Base-by-base conservation (phyloP, 805 yeast genomes). In the Candida nitratophila region DNA sequence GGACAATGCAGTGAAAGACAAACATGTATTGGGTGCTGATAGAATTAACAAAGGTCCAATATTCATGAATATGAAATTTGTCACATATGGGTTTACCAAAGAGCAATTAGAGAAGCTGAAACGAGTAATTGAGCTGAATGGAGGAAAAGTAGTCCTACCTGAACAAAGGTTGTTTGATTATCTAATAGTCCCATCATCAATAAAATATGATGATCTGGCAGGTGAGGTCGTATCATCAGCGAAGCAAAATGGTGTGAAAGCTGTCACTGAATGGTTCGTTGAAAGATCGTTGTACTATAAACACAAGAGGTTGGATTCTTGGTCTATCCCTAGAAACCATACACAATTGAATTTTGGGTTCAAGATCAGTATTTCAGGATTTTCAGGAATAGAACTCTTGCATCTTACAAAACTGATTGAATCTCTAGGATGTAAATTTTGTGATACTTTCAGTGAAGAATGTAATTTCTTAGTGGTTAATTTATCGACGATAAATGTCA, bases 381-480 rank as follows among this genome's bases (percentile, higher is more conserved):
- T 62, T 38, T 42, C 32, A 15, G 64, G 62, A 1, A 43, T 62
- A 17, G 66, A 62, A 38, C 50, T 50, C 20, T 43, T 56, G 4
- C 66, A 62, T 41, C 37, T 58, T 3, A 77, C 75, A 9, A 83
- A 84, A 55, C 68, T 91, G 37, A 68, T 87, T 9, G 54, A 65
- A 17, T 56, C 73, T 26, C 53, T 84, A 21, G 80, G 83, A 22
- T 76, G 82, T 42, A 65, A 67, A 35, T 69, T 71, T 43, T 64
- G 70, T 39, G 76, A 72, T 0, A 65, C 73, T 2, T 65, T 86
- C 44, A 72, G 74, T 3, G 54, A 68, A 5, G 62, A 66, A 11
- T 65, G 84, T 35, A 84, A 83, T 51, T 54, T 83, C 15, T 64
- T 87, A 29, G 63, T 86, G 2, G 66, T 79, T 24, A 78, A 79